Conservation (phyloP, 1,139 yeast species). For the Hyphopichia wangnamkhiaoensis region DNA sequence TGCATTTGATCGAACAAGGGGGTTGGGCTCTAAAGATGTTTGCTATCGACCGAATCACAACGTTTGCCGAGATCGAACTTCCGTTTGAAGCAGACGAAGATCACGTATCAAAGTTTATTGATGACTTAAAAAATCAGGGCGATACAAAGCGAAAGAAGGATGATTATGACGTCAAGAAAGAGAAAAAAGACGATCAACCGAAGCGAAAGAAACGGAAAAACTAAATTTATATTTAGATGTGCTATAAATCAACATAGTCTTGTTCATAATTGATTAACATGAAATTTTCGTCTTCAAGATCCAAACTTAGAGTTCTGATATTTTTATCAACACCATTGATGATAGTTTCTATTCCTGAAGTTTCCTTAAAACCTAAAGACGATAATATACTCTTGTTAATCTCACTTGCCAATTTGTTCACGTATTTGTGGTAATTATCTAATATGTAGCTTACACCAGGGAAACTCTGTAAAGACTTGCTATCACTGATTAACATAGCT, state of each 20-base stretch:
- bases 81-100: conserved; percentile 19
- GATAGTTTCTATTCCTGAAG: conserved; percentile 35
- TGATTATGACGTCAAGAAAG: conserved; percentile 3
- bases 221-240: conserved; percentile 1
- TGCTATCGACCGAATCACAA: conserved; percentile 24
- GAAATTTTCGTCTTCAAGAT: conserved; percentile 35
- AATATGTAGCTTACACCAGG: conserved; percentile 23
- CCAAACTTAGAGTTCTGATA: conserved; percentile 31
- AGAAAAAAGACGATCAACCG: conserved; percentile 7
- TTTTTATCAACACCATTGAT: conserved; percentile 34
- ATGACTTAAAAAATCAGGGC: conserved; percentile 6
- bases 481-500: conserved; percentile 29
- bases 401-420: conserved; percentile 18
- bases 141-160: conserved; percentile 4
- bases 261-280: conserved; percentile 40
- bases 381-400: conserved; percentile 33
- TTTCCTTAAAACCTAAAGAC: conserved; percentile 25
- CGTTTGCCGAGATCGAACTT: conserved; percentile 24
- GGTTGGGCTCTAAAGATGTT: conserved; percentile 41
- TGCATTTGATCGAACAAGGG: conserved; percentile 32
- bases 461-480: conserved; percentile 20
- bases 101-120: conserved; percentile 8
- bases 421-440: conserved; percentile 21
- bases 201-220: conserved; percentile 8
- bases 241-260: conserved; percentile 35